phyloP scores from a whole-genome alignment of 208 protist species.

The Leptomonas pyrrhocoris region DNA sequence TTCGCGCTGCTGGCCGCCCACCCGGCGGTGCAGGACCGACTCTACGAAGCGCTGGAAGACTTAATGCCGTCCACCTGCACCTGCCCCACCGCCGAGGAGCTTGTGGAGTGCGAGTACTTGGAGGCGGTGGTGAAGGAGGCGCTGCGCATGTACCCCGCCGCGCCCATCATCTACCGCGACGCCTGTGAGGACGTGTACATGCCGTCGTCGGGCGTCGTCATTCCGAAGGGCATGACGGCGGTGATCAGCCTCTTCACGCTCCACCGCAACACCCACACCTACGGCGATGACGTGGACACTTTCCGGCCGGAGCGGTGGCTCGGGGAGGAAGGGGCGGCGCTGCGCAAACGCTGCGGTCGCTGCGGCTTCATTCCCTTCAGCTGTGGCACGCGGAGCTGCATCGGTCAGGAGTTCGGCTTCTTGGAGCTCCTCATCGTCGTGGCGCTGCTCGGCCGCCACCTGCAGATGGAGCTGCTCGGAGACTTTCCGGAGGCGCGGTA shows the following conservation, averaged over 20 bases:
- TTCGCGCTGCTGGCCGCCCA: conserved; percentile 47
- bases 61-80: conserved; percentile 43
- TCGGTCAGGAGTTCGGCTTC: conserved; percentile 55
- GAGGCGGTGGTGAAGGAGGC: conserved; percentile 47
- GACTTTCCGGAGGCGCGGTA: conserved; percentile 51
- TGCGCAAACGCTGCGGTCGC: conserved; percentile 43
- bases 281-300: conserved; percentile 39
- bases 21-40: conserved; percentile 39
- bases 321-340: conserved; percentile 36
- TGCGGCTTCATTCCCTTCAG: conserved; percentile 71
- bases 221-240: conserved; percentile 47
- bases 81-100: conserved; percentile 52
- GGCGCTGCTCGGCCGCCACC: conserved; percentile 41
- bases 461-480: conserved; percentile 41
- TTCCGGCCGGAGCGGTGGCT: conserved; percentile 65
- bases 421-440: conserved; percentile 50
- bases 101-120: conserved; percentile 58
- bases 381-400: conserved; percentile 52
- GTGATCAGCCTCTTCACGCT: conserved; percentile 62
- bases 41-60: conserved; percentile 46
- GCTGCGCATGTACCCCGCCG: conserved; percentile 59
- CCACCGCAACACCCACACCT: conserved; percentile 47
- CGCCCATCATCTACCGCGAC: conserved; percentile 65
- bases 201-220: conserved; percentile 45
- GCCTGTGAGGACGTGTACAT: conserved; percentile 44